These are phyloP conservation scores for Salix udensis DNA, from an alignment of 345 rosid genomes.

Conservation along the genomic window DNA sequence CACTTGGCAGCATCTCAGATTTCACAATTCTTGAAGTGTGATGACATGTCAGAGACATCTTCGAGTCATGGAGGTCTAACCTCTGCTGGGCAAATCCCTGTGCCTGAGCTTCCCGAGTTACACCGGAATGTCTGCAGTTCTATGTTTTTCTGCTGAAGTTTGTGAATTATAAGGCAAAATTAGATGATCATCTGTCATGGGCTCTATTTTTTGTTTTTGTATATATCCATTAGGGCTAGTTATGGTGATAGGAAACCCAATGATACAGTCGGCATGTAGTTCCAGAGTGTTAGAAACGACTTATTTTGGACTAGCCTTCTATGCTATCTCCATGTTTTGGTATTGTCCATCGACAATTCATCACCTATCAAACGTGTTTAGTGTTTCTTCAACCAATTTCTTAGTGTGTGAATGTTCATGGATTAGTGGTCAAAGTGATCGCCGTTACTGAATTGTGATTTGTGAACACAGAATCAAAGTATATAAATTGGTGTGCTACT, in stretches of 20 bases:
- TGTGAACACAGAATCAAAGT: neutral
- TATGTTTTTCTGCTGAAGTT: conserved; percentile 36
- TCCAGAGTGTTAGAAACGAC: neutral
- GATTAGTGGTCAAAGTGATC: neutral
- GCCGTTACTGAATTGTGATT: neutral
- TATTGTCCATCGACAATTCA: neutral
- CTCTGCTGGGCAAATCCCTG: conserved; percentile 9
- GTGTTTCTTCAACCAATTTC: neutral
- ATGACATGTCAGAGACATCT: conserved; percentile 22
- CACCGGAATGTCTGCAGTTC: conserved; percentile 19
- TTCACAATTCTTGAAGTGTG: conserved; percentile 24
- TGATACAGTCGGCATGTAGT: neutral
- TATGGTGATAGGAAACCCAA: too few species aligned
- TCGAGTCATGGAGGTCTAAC: conserved; percentile 26
- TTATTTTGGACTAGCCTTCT: neutral
- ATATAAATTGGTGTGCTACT: neutral
- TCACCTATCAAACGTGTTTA: neutral
- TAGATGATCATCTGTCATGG: neutral
- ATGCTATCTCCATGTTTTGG: neutral
- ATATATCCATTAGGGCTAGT: too few species aligned
- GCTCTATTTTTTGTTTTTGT: neutral
- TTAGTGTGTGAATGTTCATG: neutral
- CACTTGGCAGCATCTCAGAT: conserved; percentile 28
- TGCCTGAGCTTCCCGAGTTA: conserved; percentile 30
- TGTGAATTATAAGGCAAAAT: neutral